Conservation (phyloP, 768 basidiomycete species). For the Dacryopinax spathularia region DNA sequence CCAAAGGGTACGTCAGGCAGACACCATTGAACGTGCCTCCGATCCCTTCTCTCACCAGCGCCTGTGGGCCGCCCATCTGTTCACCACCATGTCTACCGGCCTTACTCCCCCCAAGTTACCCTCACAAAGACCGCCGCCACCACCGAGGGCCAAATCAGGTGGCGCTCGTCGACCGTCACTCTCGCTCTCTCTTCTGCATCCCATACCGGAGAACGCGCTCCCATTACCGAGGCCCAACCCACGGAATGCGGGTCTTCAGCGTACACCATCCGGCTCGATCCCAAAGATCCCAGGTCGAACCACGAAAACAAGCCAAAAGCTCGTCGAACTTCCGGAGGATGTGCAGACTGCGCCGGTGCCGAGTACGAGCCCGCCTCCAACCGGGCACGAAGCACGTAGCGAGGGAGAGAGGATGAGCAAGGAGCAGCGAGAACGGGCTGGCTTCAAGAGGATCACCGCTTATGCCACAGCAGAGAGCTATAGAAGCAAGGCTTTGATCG, state of each 20-base stretch:
- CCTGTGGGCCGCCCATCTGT: background rate
- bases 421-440: slow-evolving; percentile 64
- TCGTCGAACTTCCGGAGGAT: slow-evolving; percentile 77
- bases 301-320: slow-evolving; percentile 82
- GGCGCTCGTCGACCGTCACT: background rate
- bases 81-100: background rate
- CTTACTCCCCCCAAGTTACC: background rate
- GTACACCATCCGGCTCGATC: background rate
- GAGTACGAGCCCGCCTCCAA: slow-evolving; percentile 14
- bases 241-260: background rate
- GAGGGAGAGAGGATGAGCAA: slow-evolving; percentile 82
- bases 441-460: slow-evolving; percentile 70
- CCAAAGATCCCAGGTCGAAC: slow-evolving; percentile 32
- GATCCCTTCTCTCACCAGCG: background rate
- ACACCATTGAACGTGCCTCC: background rate
- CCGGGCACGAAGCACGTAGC: slow-evolving; percentile 56
- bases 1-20: too few species aligned
- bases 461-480: slow-evolving; percentile 80
- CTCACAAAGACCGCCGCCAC: background rate
- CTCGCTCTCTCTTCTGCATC: background rate
- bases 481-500: slow-evolving; percentile 67
- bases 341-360: slow-evolving; percentile 69
- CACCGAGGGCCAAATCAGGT: background rate
- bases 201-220: background rate
- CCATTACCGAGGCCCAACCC: background rate